Evolutionary conservation across 768 basidiomycete genomes (phyloP), one percentile per base, ranked within the genome.

Genomic region (Termitomyces titanicus): DNA sequence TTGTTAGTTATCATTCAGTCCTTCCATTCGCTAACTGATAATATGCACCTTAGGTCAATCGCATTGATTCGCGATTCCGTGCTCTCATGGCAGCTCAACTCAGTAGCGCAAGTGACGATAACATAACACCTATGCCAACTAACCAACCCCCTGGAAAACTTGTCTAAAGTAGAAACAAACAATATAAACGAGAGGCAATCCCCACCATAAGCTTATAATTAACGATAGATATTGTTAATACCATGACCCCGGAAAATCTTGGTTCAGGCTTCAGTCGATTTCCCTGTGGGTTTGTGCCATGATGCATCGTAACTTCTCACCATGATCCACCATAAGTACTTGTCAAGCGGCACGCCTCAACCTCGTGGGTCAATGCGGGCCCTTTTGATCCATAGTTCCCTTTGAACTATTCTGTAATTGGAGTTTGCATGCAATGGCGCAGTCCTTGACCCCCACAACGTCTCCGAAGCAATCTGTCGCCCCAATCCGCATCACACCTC

Each of bases 61-160:
- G 78, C 25, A 72, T 74, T 51, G 83, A 86, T 64, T 94, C 92
- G 40, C 79, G 92, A 51, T 97, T 97, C 78, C 81, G 92, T 11
- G 74, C 77, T 8, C 78, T 97, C 45, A 94, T 97, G 93, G 90
- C 92, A 22, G 92, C 93, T 3, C 94, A 97, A 65, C 73, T 96
- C 43, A 81, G 74, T 55, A 80, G 88, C 5, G 70, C 75, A 44
- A 62, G 64, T 12, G 71, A 68, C 33, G 70, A 72, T 56, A 66
- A 58, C 42, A 72, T 56, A 66, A 58, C 42, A 17, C 33, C 10
- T 11, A 54, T n/a, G 42, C 31, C n/a, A n/a, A 12, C 3, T 15
- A 15, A 25, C 44, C 20, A 11, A 52, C 17, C 27, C 22, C 15
- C 13, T 3, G 48, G 40, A 37, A 44, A 29, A 40, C 5, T 3